These are phyloP conservation scores for Orbilia javanica DNA, from an alignment of 2,329 filamentous ascomycete genomes.

Conservation along the genomic window DNA sequence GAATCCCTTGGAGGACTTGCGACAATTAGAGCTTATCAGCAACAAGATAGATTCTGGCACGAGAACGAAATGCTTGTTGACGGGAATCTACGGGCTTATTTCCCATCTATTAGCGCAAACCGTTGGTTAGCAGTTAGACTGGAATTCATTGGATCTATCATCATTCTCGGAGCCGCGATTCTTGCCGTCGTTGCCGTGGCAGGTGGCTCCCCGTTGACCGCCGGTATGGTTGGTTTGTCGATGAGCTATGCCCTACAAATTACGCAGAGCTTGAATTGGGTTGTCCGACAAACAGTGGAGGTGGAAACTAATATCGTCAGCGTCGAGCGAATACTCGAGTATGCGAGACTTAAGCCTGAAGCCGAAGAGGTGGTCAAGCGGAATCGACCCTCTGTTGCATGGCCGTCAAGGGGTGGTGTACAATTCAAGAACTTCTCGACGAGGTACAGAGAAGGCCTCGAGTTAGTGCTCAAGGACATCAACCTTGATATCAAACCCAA, in stretches of 20 bases:
- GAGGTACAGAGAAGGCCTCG: slow-evolving; percentile 87
- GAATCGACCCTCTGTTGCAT: slow-evolving; percentile 86
- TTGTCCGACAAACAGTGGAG: slow-evolving; percentile 96
- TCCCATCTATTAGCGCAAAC: slow-evolving; percentile 92
- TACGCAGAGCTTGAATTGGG: slow-evolving; percentile 98
- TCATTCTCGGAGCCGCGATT: slow-evolving; percentile 87
- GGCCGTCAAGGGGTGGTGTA: slow-evolving; percentile 89
- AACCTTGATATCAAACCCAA: slow-evolving; percentile 92
- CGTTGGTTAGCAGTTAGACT: slow-evolving; percentile 93
- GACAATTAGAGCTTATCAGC: slow-evolving; percentile 93
- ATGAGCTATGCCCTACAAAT: slow-evolving; percentile 98
- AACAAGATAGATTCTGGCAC: slow-evolving; percentile 85
- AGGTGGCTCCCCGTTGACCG: slow-evolving; percentile 73
- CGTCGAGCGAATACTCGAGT: slow-evolving; percentile 96
- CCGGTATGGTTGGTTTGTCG: slow-evolving; percentile 86
- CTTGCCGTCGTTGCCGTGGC: slow-evolving; percentile 85
- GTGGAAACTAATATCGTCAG: slow-evolving; percentile 99
- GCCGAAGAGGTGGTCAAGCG: slow-evolving; percentile 93
- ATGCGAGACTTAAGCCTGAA: slow-evolving; percentile 89
- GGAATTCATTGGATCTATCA: slow-evolving; percentile 93
- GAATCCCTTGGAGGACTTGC: slow-evolving; percentile 93
- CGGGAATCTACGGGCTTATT: slow-evolving; percentile 92
- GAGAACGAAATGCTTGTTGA: slow-evolving; percentile 99
- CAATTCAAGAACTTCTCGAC: slow-evolving; percentile 95
- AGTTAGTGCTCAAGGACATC: slow-evolving; percentile 93